Percentiles rank a stretch among this genome's conserved stretches.
These are phyloP conservation scores for Pseudozyma thailandica DNA, from an alignment of 1,284 basidiomycete species.

Conservation along the genomic window DNA sequence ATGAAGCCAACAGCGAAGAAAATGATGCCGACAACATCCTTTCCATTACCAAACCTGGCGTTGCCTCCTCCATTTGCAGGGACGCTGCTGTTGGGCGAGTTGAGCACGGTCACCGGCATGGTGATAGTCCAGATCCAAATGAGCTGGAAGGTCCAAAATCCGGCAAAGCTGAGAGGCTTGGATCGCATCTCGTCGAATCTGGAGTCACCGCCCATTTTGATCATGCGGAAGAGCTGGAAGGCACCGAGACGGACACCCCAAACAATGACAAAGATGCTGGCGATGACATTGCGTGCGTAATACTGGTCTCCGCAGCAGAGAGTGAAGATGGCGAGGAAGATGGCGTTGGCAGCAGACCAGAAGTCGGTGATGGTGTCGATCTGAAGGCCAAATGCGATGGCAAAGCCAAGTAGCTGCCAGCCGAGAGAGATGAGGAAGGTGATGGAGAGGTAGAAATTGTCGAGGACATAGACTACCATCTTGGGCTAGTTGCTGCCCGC, in stretches of 20 bases:
- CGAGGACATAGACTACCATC: conserved; percentile 69
- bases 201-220: conserved; percentile 64
- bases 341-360: conserved; percentile 60
- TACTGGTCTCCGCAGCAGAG: conserved; percentile 69
- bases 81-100: conserved; percentile 53
- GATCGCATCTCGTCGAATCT: conserved; percentile 66
- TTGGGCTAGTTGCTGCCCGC: neutral
- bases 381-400: conserved; percentile 69
- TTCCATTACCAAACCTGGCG: conserved; percentile 47
- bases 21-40: conserved; percentile 78
- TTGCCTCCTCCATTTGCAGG: conserved; percentile 40
- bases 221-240: conserved; percentile 63
- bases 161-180: conserved; percentile 47
- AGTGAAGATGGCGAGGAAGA: conserved; percentile 67
- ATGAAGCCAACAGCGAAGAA: conserved; percentile 76
- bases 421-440: conserved; percentile 76
- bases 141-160: conserved; percentile 57
- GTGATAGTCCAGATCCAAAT: conserved; percentile 61
- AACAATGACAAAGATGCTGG: conserved; percentile 73
- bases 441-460: conserved; percentile 76
- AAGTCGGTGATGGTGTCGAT: conserved; percentile 65
- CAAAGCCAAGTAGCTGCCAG: conserved; percentile 77
- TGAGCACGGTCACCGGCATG: conserved; percentile 57
- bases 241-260: conserved; percentile 62
- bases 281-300: conserved; percentile 74